phyloP scores from a whole-genome alignment of 2,329 filamentous ascomycete genomes.

The Arthrobotrys musiformis region DNA sequence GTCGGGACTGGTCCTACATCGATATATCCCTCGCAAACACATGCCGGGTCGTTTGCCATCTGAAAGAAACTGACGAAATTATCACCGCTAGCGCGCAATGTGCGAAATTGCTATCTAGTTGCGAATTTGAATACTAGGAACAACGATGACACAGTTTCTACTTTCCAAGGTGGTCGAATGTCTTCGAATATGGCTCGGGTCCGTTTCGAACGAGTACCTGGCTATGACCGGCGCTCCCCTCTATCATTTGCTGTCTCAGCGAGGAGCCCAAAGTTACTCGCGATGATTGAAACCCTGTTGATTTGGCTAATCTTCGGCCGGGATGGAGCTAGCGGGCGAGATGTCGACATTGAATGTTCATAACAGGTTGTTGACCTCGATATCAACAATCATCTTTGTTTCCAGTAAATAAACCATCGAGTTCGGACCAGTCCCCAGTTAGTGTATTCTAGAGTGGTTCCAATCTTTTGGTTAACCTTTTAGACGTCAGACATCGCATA shows the following conservation, averaged over 20 bases:
- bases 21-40: too few relatives aligned
- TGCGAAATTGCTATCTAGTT: constrained; percentile 3
- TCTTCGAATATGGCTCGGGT: too few relatives aligned
- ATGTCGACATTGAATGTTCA: neutral
- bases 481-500: neutral
- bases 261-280: neutral
- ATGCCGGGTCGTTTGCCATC: neutral
- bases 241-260: neutral
- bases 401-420: neutral
- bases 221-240: neutral
- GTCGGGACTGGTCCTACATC: too few relatives aligned
- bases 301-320: neutral
- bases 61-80: neutral
- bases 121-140: neutral
- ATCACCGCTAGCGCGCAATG: neutral
- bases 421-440: neutral
- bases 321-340: neutral
- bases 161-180: neutral
- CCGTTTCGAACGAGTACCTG: neutral
- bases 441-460: neutral
- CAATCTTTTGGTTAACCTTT: neutral
- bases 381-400: neutral
- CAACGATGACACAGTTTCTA: neutral
- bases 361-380: neutral
- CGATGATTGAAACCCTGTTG: constrained; percentile 1